These are phyloP conservation scores for Protomyces macrosporus DNA, from an alignment of 1,139 yeast genomes.

Conservation along the genomic window DNA sequence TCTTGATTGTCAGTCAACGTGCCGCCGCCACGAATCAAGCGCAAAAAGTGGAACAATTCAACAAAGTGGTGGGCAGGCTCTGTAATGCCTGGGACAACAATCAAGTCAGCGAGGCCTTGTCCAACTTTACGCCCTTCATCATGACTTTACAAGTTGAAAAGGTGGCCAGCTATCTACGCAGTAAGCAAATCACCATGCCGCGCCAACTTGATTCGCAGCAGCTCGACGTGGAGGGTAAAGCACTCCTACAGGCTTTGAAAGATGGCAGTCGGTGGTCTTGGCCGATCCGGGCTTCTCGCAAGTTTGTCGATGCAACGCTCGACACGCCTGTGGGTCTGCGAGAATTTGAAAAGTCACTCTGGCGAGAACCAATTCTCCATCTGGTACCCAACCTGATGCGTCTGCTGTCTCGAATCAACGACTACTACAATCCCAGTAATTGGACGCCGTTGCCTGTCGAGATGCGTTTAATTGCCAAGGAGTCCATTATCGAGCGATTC, in stretches of 20 bases:
- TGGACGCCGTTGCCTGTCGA: conserved; percentile 84
- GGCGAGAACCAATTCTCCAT: conserved; percentile 93
- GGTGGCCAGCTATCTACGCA: conserved; percentile 83
- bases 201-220: conserved; percentile 69
- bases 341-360: conserved; percentile 66
- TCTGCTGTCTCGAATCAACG: conserved; percentile 80
- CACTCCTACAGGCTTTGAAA: conserved; percentile 62
- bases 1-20: conserved; percentile 84
- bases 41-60: conserved; percentile 61
- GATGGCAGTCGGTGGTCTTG: conserved; percentile 41
- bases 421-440: conserved; percentile 87
- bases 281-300: conserved; percentile 92
- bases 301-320: conserved; percentile 89
- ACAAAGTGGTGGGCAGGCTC: conserved; percentile 87
- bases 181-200: conserved; percentile 65
- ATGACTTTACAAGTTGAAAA: conserved; percentile 90
- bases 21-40: conserved; percentile 59
- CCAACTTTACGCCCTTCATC: conserved; percentile 95
- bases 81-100: conserved; percentile 89
- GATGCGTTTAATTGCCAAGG: conserved; percentile 82
- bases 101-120: conserved; percentile 78
- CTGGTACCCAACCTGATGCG: conserved; percentile 86
- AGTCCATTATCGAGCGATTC: conserved; percentile 84
- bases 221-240: conserved; percentile 88
- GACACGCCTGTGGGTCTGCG: conserved; percentile 68